Conservation (phyloP, 805 yeast genomes). For the Lipomyces spencermartinsiae region DNA sequence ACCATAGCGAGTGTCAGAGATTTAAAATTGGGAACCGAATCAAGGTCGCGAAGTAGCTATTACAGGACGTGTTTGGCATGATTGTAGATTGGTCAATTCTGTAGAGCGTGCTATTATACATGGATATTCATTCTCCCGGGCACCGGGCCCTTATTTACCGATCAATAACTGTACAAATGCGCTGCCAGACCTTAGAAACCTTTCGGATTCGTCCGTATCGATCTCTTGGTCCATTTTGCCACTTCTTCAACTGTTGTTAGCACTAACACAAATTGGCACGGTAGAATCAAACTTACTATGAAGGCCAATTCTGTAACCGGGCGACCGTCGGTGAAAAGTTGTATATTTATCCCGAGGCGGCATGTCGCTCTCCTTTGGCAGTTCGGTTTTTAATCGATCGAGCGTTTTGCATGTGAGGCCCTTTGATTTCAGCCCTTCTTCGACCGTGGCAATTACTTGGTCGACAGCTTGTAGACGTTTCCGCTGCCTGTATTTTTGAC, state of each 20-base stretch:
- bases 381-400: constrained; percentile 44
- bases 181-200: constrained; percentile 24
- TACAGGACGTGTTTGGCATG: neutral
- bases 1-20: neutral
- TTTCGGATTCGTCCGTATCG: constrained; percentile 34
- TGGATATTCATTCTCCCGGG: neutral
- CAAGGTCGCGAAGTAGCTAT: neutral
- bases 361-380: constrained; percentile 87
- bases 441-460: constrained; percentile 69
- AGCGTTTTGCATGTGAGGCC: constrained; percentile 41
- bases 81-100: neutral
- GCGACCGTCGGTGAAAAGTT: constrained; percentile 74
- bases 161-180: neutral
- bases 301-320: constrained; percentile 83
- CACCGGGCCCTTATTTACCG: neutral
- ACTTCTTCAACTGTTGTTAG: constrained; percentile 32
- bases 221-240: constrained; percentile 40
- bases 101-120: neutral
- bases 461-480: constrained; percentile 84
- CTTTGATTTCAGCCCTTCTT: constrained; percentile 53
- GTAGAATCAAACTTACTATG: constrained; percentile 50
- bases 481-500: constrained; percentile 85
- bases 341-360: constrained; percentile 82
- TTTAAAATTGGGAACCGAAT: neutral
- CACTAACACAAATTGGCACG: neutral